These are phyloP conservation scores for Thermothielavioides terrestris DNA, from an alignment of 495 filamentous ascomycete species.

Conservation along the genomic window DNA sequence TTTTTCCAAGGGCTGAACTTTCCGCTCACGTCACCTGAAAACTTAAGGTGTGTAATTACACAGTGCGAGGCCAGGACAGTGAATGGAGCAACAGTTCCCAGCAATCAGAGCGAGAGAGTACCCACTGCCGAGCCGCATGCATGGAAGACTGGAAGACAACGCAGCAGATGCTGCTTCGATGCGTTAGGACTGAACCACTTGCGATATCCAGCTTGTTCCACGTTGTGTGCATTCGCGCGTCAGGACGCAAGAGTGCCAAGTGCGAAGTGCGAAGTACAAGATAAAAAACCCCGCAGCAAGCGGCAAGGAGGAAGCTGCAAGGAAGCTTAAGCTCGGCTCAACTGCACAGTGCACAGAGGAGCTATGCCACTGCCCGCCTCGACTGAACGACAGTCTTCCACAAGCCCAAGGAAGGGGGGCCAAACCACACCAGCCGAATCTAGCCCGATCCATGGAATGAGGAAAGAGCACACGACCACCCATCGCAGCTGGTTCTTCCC, in stretches of 20 bases:
- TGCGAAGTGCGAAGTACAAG: background rate
- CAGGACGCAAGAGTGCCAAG: background rate
- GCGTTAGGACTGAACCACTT: too few relatives aligned
- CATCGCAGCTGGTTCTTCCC: background rate
- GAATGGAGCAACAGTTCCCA: background rate
- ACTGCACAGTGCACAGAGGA: too few relatives aligned
- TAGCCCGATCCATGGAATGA: too few relatives aligned
- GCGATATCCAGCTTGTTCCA: too few relatives aligned
- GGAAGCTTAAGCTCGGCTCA: slow-evolving; percentile 6
- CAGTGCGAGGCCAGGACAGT: too few relatives aligned
- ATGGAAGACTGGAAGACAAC: background rate
- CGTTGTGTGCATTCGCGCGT: background rate
- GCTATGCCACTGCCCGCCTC: background rate
- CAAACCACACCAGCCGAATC: background rate
- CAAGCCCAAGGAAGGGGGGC: background rate
- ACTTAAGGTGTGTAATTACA: too few relatives aligned
- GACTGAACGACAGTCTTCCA: background rate
- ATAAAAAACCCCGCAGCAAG: slow-evolving; percentile 8
- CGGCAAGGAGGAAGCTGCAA: slow-evolving; percentile 9
- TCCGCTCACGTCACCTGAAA: too few relatives aligned
- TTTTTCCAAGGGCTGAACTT: too few relatives aligned
- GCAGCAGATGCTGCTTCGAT: too few relatives aligned
- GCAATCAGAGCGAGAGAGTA: background rate
- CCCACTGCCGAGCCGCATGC: slow-evolving; percentile 7
- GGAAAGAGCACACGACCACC: background rate